Evolutionary conservation across 179 eudicot genomes (phyloP).

Genomic region (Heliamphora ciliata): DNA sequence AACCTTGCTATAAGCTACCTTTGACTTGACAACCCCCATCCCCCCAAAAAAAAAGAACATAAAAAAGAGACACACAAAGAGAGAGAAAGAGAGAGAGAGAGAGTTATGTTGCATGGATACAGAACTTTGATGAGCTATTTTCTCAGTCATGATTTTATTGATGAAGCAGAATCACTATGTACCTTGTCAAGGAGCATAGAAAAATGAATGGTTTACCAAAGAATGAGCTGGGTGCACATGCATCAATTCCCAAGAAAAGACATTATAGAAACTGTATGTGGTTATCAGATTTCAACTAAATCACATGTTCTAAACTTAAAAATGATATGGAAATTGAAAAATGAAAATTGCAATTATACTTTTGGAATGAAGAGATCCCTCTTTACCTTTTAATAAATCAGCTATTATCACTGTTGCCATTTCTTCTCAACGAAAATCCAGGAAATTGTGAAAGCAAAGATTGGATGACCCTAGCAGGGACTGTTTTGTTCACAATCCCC

Average conservation of each 20-base stretch:
- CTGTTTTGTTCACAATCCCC: conserved; percentile 20
- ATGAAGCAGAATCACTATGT: not conserved
- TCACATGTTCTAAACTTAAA: not conserved
- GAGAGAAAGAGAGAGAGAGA: too few relatives aligned
- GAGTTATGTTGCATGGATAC: too few relatives aligned
- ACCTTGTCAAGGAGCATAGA: not conserved
- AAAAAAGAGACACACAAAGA: too few relatives aligned
- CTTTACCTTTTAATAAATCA: conserved; percentile 19
- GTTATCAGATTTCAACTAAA: not conserved
- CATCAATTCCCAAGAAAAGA: not conserved
- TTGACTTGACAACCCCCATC: too few relatives aligned
- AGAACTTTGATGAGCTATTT: not conserved
- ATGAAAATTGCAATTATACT: not conserved
- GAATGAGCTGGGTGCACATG: not conserved
- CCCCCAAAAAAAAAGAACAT: too few relatives aligned
- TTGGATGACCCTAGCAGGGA: conserved; percentile 19
- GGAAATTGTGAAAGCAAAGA: conserved; percentile 36
- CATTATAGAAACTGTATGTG: not conserved
- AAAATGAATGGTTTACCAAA: not conserved
- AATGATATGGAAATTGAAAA: not conserved
- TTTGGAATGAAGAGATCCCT: not conserved
- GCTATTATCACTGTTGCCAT: conserved; percentile 23
- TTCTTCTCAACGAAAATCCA: conserved; percentile 37
- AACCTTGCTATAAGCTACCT: too few relatives aligned
- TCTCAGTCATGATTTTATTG: not conserved